phyloP scores from a whole-genome alignment of 306 rosid species.

The Clitoria ternatea region DNA sequence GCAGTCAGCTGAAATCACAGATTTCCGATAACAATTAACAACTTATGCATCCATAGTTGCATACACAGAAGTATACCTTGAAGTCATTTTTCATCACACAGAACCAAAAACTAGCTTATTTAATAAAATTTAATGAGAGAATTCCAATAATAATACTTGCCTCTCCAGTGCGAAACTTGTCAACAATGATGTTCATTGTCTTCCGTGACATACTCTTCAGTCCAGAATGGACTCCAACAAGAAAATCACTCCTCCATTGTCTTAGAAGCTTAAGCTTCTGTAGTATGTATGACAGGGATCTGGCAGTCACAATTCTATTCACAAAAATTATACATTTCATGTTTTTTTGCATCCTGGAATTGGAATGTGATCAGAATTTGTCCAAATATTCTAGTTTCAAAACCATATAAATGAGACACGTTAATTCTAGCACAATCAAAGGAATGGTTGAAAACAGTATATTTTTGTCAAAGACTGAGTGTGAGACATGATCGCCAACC shows the following conservation, averaged over 20 bases:
- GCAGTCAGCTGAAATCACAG: not conserved
- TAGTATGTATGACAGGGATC: conserved; percentile 73
- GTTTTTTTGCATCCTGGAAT: conserved; percentile 61
- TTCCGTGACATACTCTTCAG: conserved; percentile 74
- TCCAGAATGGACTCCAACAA: conserved; percentile 81
- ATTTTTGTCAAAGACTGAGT: conserved; percentile 18
- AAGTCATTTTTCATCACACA: not conserved
- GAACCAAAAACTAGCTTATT: conserved; percentile 5
- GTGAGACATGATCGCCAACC: conserved; percentile 45
- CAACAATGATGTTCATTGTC: conserved; percentile 59
- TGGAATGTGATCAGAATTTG: conserved; percentile 14
- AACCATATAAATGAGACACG: conserved; percentile 5
- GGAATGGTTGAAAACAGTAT: conserved; percentile 17
- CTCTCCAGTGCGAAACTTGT: conserved; percentile 86
- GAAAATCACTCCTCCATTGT: conserved; percentile 72
- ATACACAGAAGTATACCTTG: not conserved
- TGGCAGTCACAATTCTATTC: conserved; percentile 81
- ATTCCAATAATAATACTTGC: conserved; percentile 33
- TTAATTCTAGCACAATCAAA: no score
- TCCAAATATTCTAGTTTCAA: not conserved
- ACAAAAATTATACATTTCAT: conserved; percentile 92
- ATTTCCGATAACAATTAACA: not conserved
- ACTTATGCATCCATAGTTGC: not conserved
- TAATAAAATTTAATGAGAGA: not conserved
- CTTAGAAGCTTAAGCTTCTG: conserved; percentile 55